Conservation (phyloP, 768 basidiomycete species). For the Tylopilus vinaceipallidus region DNA sequence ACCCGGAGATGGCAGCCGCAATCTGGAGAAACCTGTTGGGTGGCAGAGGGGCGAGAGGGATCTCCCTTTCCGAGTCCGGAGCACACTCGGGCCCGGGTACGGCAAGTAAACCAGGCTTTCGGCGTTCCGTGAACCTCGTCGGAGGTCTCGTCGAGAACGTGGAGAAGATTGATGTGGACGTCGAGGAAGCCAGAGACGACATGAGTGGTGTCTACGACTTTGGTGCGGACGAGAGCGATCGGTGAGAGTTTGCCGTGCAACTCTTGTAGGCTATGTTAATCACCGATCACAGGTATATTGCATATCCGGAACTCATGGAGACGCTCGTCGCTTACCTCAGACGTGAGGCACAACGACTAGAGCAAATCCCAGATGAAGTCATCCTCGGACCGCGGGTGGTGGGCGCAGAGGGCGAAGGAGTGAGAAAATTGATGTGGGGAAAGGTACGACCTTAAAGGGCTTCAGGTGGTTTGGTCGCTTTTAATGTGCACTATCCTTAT, state of each 20-base stretch:
- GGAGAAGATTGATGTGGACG: constrained; percentile 53
- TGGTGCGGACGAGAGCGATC: constrained; percentile 44
- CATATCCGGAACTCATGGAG: constrained; percentile 74
- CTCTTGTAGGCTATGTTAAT: background rate
- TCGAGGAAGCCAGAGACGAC: constrained; percentile 62
- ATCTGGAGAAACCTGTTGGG: constrained; percentile 93
- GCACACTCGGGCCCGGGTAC: constrained; percentile 7
- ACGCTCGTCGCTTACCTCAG: constrained; percentile 67
- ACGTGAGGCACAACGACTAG: constrained; percentile 68
- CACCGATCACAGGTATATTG: constrained; percentile 56
- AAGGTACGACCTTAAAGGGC: constrained; percentile 17
- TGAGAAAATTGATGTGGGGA: constrained; percentile 32
- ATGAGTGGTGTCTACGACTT: constrained; percentile 74
- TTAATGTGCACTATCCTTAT: constrained; percentile 1
- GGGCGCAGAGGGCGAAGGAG: constrained; percentile 33
- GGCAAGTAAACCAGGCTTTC: constrained; percentile 34
- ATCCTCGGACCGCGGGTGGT: constrained; percentile 33
- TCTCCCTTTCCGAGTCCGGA: constrained; percentile 36
- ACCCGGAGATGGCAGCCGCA: constrained; percentile 81
- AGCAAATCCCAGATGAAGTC: constrained; percentile 46
- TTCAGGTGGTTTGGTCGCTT: background rate
- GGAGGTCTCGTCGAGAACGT: constrained; percentile 64
- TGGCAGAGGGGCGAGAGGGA: constrained; percentile 75
- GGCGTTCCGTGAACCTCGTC: constrained; percentile 68
- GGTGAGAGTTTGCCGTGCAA: constrained; percentile 15